Evolutionary conservation across 2,329 filamentous ascomycete genomes (phyloP).

Genomic region (Lithohypha guttulata): DNA sequence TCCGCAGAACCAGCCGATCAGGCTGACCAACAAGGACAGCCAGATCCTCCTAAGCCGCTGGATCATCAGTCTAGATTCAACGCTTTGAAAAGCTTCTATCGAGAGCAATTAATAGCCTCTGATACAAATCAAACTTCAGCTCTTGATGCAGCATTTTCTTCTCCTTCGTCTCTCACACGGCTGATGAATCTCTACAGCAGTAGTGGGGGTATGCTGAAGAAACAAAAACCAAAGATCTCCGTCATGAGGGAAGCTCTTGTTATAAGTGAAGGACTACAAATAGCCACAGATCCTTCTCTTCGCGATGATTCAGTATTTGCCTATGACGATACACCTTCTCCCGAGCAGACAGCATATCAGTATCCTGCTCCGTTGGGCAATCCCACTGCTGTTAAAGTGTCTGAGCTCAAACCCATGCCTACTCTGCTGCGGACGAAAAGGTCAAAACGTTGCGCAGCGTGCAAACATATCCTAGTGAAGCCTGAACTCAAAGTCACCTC

Average conservation of each 20-base stretch:
- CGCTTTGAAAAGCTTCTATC: slow-evolving; percentile 70
- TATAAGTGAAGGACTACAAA: slow-evolving; percentile 59
- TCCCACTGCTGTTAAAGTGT: slow-evolving; percentile 48
- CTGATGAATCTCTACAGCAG: slow-evolving; percentile 84
- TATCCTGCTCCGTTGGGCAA: slow-evolving; percentile 39
- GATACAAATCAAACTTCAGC: slow-evolving; percentile 40
- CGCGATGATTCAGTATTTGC: slow-evolving; percentile 1
- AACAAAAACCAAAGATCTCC: slow-evolving; percentile 54
- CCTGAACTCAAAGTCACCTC: slow-evolving; percentile 84
- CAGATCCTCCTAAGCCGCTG: slow-evolving; percentile 22
- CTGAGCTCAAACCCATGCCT: slow-evolving; percentile 69
- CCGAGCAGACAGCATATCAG: slow-evolving; percentile 27
- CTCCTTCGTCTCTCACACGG: slow-evolving; percentile 69
- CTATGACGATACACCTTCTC: slow-evolving; percentile 17
- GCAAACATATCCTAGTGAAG: slow-evolving; percentile 89
- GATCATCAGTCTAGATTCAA: slow-evolving; percentile 62
- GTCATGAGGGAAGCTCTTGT: slow-evolving; percentile 72
- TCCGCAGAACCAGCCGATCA: slow-evolving; percentile 25
- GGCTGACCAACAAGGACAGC: slow-evolving; percentile 25
- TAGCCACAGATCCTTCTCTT: slow-evolving; percentile 42
- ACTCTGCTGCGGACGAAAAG: slow-evolving; percentile 81
- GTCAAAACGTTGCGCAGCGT: slow-evolving; percentile 83
- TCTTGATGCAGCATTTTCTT: slow-evolving; percentile 43
- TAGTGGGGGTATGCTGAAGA: slow-evolving; percentile 44
- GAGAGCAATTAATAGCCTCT: slow-evolving; percentile 59